These are phyloP conservation scores for Corniculantispora saksenae DNA, from an alignment of 2,329 filamentous ascomycete genomes.

Conservation along the genomic window DNA sequence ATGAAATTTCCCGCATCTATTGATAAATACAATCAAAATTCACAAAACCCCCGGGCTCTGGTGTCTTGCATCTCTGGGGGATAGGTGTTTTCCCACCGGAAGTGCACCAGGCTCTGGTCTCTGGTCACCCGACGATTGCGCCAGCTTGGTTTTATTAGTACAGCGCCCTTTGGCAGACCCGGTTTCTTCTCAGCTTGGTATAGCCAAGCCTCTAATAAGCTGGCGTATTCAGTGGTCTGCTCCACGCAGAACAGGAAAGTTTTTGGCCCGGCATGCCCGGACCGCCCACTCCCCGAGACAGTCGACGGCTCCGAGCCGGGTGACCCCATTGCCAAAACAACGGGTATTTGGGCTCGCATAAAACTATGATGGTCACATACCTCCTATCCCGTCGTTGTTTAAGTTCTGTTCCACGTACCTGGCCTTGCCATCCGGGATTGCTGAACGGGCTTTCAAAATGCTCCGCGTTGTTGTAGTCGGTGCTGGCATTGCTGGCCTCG, in stretches of 20 bases:
- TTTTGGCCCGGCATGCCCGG: neutral
- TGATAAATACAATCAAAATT: no score
- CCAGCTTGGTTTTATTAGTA: neutral
- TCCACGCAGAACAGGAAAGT: neutral
- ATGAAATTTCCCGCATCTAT: no score
- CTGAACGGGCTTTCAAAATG: conserved; percentile 10
- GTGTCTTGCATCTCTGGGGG: neutral
- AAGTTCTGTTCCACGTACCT: neutral
- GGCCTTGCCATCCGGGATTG: neutral
- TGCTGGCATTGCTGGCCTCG: conserved; percentile 40
- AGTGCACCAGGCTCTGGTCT: neutral
- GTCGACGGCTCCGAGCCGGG: neutral
- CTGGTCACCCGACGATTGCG: neutral
- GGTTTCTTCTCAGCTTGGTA: neutral
- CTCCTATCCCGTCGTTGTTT: neutral
- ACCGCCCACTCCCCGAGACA: conserved; percentile 2
- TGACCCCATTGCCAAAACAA: neutral
- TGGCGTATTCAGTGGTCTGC: neutral
- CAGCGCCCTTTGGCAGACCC: neutral
- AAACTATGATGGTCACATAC: neutral
- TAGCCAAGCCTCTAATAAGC: neutral
- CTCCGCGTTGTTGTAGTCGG: conserved; percentile 35
- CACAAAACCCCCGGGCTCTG: neutral
- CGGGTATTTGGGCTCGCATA: neutral
- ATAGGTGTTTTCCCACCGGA: neutral